Base-by-base conservation (phyloP, 1,284 basidiomycete species). In the Takashimella koratensis region DNA sequence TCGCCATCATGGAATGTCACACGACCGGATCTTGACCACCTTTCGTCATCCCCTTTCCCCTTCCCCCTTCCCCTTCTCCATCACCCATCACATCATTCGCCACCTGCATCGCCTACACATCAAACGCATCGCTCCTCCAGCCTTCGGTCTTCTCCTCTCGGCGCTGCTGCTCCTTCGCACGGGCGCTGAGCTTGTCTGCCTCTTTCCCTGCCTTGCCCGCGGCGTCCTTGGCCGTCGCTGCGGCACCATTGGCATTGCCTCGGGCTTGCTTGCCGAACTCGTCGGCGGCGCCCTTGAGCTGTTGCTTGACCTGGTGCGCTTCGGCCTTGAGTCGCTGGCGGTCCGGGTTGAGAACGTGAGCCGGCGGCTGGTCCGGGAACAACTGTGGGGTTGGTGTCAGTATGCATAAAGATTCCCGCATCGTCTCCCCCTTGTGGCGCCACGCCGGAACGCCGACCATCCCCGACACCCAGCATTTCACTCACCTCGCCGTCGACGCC, bases 71-170 rank as follows among this genome's bases (percentile, higher is more conserved):
- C n/a, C n/a, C n/a, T n/a, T n/a, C n/a, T n/a, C n/a, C n/a, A n/a
- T n/a, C n/a, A n/a, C n/a, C n/a, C n/a, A n/a, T n/a, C n/a, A n/a
- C n/a, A n/a, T n/a, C n/a, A n/a, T n/a, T n/a, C n/a, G n/a, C n/a
- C n/a, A n/a, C n/a, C n/a, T n/a, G n/a, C n/a, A n/a, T n/a, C 12
- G 22, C 22, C 49, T 60, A 69, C 2, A 67, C 54, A 47, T 64
- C 63, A 53, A 79, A 79, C 1, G 73, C 74, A 4, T 74, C 65
- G 4, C 57, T 63, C 56, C 71, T 69, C 78, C 78, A 79, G n/a
- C 77, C 77, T 22, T 71, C 68, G 21, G 65, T 62, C 43, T 59
- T 59, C 43, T 63, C 60, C 57, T 77, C 75, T 45, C 75, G 53
- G 44, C 70, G 57, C 59, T 73, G 57, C 57, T 73, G 64, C 58